A percentile compares a stretch with the other conserved stretches of the same genome.
These are phyloP conservation scores for Mycena latifolia DNA, from an alignment of 768 basidiomycete species.

Conservation along the genomic window DNA sequence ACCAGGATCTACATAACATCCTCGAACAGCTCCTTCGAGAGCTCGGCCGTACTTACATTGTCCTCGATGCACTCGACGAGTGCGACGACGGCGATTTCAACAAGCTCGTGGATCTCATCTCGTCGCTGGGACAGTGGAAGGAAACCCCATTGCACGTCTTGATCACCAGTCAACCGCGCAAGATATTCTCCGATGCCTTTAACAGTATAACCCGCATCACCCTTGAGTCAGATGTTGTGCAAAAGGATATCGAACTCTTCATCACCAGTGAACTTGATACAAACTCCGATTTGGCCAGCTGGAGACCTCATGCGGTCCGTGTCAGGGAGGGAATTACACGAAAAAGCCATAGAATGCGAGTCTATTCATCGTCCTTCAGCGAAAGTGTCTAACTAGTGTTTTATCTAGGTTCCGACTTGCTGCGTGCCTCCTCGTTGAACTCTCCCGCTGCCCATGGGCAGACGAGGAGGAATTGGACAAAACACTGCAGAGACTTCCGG, in stretches of 20 bases:
- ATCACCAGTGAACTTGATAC: background rate
- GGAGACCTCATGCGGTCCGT: no score
- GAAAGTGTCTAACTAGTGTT: no score
- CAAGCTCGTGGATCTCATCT: background rate
- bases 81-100: background rate
- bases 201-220: background rate
- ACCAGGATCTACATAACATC: background rate
- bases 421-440: no score
- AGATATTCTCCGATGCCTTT: background rate
- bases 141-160: conserved; percentile 10
- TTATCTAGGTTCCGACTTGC: no score
- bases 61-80: conserved; percentile 22
- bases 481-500: no score
- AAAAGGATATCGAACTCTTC: conserved; percentile 8
- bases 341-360: no score
- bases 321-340: no score
- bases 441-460: no score
- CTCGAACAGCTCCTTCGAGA: conserved; percentile 3
- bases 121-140: background rate
- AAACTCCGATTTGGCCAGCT: no score
- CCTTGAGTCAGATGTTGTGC: background rate
- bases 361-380: no score
- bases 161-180: conserved; percentile 7
- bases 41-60: conserved; percentile 13
- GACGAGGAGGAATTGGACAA: no score